These are phyloP conservation scores for Yarrowia alimentaria DNA, from an alignment of 805 yeast genomes.

Conservation along the genomic window DNA sequence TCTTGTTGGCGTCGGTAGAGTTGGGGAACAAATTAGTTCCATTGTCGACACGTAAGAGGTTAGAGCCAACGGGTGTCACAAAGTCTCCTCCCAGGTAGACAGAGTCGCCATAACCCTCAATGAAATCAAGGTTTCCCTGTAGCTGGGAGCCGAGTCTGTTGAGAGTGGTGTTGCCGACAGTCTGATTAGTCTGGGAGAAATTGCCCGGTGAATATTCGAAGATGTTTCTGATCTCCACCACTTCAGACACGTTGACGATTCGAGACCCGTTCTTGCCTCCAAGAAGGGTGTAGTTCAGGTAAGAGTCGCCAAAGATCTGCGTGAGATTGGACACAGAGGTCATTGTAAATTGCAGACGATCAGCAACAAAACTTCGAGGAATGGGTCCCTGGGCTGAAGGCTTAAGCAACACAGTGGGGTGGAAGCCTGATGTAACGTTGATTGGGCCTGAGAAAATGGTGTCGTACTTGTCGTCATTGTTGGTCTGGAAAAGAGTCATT, in stretches of 20 bases:
- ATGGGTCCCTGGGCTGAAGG: slow-evolving; percentile 37
- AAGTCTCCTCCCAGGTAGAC: slow-evolving; percentile 15
- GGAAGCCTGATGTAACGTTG: slow-evolving; percentile 42
- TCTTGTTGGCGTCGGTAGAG: slow-evolving; percentile 9
- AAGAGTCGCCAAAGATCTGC: slow-evolving; percentile 27
- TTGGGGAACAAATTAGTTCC: neutral
- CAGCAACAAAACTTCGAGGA: slow-evolving; percentile 64
- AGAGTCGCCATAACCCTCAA: neutral
- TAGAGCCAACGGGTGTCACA: slow-evolving; percentile 9
- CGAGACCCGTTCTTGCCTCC: slow-evolving; percentile 15
- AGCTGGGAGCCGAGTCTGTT: slow-evolving; percentile 39
- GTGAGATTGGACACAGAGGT: slow-evolving; percentile 32
- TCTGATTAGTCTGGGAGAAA: slow-evolving; percentile 47
- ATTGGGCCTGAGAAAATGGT: slow-evolving; percentile 68
- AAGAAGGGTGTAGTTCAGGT: slow-evolving; percentile 36
- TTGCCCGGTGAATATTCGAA: slow-evolving; percentile 78
- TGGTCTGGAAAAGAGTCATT: slow-evolving; percentile 69
- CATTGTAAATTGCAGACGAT: slow-evolving; percentile 51
- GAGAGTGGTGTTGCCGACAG: slow-evolving; percentile 52
- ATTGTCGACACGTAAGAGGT: neutral
- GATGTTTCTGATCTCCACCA: slow-evolving; percentile 58
- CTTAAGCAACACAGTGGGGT: slow-evolving; percentile 49
- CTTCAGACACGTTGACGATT: slow-evolving; percentile 9
- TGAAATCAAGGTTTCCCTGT: slow-evolving; percentile 5
- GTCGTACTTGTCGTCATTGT: slow-evolving; percentile 77